phyloP scores from a whole-genome alignment of 2,329 filamentous ascomycete species.

The Trichoderma gracile region DNA sequence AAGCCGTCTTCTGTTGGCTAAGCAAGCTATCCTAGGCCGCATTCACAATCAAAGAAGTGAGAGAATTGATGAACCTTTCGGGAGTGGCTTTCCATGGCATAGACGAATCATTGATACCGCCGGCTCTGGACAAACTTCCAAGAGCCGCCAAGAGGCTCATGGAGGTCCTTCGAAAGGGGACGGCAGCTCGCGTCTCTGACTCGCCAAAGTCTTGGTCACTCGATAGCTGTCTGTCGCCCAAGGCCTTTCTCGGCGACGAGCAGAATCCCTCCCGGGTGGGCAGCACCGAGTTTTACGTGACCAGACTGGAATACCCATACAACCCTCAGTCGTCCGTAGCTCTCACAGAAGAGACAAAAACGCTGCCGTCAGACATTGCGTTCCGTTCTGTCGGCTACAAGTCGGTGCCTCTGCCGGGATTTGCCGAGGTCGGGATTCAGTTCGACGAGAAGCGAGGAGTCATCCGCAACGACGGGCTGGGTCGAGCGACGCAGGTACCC shows the following conservation, averaged over 20 bases:
- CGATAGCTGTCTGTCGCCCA: conserved; percentile 80
- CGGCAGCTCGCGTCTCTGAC: conserved; percentile 36
- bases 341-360: conserved; percentile 50
- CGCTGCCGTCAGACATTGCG: conserved; percentile 67
- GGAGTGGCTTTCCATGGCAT: conserved; percentile 71
- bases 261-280: conserved; percentile 54
- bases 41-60: conserved; percentile 92
- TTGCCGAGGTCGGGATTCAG: conserved; percentile 70
- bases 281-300: conserved; percentile 67
- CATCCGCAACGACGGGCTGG: conserved; percentile 78
- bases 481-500: conserved; percentile 42
- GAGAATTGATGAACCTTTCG: conserved; percentile 80
- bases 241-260: conserved; percentile 59
- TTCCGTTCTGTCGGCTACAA: conserved; percentile 97
- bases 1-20: neutral
- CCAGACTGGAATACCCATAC: conserved; percentile 56
- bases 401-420: conserved; percentile 72
- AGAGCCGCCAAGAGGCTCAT: conserved; percentile 75
- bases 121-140: conserved; percentile 67
- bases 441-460: conserved; percentile 76
- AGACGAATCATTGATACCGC: conserved; percentile 65
- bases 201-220: conserved; percentile 75
- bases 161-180: conserved; percentile 78
- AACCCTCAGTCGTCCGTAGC: conserved; percentile 52
- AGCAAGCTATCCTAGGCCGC: conserved; percentile 61